Percentiles rank a stretch among this genome's conserved stretches.
These are phyloP conservation scores for Fusarium vanettenii DNA, from an alignment of 2,329 filamentous ascomycete species.

Conservation along the genomic window DNA sequence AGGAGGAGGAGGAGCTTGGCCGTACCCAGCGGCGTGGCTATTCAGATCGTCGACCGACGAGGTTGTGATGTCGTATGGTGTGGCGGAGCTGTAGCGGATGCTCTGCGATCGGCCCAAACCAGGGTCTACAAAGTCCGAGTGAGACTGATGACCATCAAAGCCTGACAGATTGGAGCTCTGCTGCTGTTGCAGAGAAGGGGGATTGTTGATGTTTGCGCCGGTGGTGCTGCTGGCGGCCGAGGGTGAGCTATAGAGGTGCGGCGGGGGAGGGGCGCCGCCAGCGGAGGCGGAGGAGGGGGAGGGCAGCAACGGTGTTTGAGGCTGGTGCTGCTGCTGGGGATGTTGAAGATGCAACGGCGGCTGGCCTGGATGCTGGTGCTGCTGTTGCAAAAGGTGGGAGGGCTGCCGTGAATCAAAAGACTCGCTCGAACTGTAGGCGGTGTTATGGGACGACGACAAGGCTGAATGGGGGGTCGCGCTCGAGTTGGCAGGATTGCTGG, in stretches of 20 bases:
- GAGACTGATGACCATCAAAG: slow-evolving; percentile 52
- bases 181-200: slow-evolving; percentile 47
- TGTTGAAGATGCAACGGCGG: slow-evolving; percentile 42
- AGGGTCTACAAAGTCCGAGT: slow-evolving; percentile 58
- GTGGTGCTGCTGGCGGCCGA: slow-evolving; percentile 40
- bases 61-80: slow-evolving; percentile 50
- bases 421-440: slow-evolving; percentile 60
- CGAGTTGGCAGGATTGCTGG: slow-evolving; percentile 38
- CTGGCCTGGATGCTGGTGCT: slow-evolving; percentile 45
- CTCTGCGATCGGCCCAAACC: slow-evolving; percentile 62
- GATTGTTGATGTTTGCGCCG: slow-evolving; percentile 39
- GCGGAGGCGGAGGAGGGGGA: slow-evolving; percentile 31
- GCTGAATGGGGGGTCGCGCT: slow-evolving; percentile 55
- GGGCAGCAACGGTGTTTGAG: slow-evolving; percentile 32
- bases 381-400: slow-evolving; percentile 43
- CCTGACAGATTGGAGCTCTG: slow-evolving; percentile 40
- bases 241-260: slow-evolving; percentile 47
- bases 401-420: slow-evolving; percentile 54
- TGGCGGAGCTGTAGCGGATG: slow-evolving; percentile 57
- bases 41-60: slow-evolving; percentile 57
- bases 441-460: slow-evolving; percentile 54
- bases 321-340: slow-evolving; percentile 32
- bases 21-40: slow-evolving; percentile 33
- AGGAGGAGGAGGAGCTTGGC: slow-evolving; percentile 28
- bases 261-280: slow-evolving; percentile 41